Percentiles rank a stretch among this genome's conserved stretches.
Conservation (phyloP, 2,329 filamentous ascomycete genomes). For the Aspergillus fumigatiaffinis region DNA sequence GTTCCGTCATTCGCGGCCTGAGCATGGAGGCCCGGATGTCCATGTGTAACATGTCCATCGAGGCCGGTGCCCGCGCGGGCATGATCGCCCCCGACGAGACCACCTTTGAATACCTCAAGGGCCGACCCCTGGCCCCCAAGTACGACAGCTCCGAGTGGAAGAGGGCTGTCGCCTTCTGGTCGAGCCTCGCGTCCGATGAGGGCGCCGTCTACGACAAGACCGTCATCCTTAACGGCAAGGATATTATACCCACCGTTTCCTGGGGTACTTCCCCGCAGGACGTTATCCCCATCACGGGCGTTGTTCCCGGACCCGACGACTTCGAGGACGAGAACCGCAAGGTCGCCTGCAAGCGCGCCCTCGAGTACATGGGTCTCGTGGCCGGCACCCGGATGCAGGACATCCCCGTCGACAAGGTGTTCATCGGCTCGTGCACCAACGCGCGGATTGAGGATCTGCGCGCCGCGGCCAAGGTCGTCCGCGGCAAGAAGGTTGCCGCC, state of each 20-base stretch:
- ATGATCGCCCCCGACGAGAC: constrained; percentile 95
- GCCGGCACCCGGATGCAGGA: constrained; percentile 88
- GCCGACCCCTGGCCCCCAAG: constrained; percentile 80
- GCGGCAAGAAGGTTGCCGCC: constrained; percentile 78
- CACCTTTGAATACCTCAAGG: constrained; percentile 94
- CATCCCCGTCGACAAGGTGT: constrained; percentile 90
- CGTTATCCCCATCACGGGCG: constrained; percentile 86
- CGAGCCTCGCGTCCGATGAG: constrained; percentile 76
- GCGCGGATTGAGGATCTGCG: constrained; percentile 93
- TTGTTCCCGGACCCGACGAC: constrained; percentile 85
- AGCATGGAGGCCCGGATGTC: constrained; percentile 99
- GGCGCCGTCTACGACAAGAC: constrained; percentile 86
- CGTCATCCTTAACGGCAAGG: constrained; percentile 84
- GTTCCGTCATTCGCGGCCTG: constrained; percentile 80
- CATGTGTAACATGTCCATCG: constrained; percentile 99
- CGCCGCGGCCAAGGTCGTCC: constrained; percentile 77
- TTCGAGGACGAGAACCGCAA: constrained; percentile 79
- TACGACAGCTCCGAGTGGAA: constrained; percentile 84
- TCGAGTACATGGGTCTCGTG: constrained; percentile 94
- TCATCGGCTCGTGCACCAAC: constrained; percentile 97
- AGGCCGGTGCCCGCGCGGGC: constrained; percentile 88
- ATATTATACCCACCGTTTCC: constrained; percentile 88
- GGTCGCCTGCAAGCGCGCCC: constrained; percentile 70
- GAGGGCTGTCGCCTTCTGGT: constrained; percentile 84
- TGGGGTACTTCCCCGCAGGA: constrained; percentile 98